Percentiles rank a stretch among this genome's conserved stretches.
phyloP scores from a whole-genome alignment of 2,329 filamentous ascomycete genomes.

The Shiraia sp. region DNA sequence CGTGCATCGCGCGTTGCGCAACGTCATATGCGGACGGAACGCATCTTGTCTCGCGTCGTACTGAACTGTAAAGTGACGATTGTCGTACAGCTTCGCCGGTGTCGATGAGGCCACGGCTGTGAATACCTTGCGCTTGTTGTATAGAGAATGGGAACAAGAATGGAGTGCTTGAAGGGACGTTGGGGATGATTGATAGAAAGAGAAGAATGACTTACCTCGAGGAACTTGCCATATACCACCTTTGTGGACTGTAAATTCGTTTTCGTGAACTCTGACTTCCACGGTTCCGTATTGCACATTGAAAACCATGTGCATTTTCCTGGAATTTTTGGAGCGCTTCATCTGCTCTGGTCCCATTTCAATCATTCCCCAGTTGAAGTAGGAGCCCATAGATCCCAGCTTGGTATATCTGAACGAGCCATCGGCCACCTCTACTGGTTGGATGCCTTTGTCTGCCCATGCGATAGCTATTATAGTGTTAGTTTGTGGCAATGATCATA shows the following conservation, averaged over 20 bases:
- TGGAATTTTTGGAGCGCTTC: conserved; percentile 88
- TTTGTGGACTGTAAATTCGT: conserved; percentile 78
- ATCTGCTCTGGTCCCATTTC: conserved; percentile 81
- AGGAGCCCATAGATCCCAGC: conserved; percentile 61
- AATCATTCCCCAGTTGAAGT: conserved; percentile 88
- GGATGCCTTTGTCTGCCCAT: conserved; percentile 60
- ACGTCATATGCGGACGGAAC: conserved; percentile 10
- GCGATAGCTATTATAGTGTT: conserved; percentile 57
- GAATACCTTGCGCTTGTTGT: not conserved
- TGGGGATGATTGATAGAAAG: conserved; percentile 7
- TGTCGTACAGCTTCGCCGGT: conserved; percentile 28
- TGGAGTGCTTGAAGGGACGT: conserved; percentile 1
- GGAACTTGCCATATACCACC: conserved; percentile 95
- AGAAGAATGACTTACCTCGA: conserved; percentile 67
- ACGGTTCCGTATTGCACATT: conserved; percentile 86
- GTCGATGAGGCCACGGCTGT: too few relatives aligned
- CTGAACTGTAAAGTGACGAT: conserved; percentile 33
- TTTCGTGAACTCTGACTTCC: conserved; percentile 74
- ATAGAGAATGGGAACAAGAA: not conserved
- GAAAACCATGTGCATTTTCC: conserved; percentile 97
- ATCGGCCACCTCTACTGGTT: conserved; percentile 61
- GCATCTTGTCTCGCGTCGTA: conserved; percentile 21
- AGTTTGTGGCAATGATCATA: too few relatives aligned
- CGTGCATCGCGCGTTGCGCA: conserved; percentile 7
- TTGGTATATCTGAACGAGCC: conserved; percentile 88